phyloP scores from a whole-genome alignment of 805 yeast genomes.

The Kluyveromyces nonfermentans region DNA sequence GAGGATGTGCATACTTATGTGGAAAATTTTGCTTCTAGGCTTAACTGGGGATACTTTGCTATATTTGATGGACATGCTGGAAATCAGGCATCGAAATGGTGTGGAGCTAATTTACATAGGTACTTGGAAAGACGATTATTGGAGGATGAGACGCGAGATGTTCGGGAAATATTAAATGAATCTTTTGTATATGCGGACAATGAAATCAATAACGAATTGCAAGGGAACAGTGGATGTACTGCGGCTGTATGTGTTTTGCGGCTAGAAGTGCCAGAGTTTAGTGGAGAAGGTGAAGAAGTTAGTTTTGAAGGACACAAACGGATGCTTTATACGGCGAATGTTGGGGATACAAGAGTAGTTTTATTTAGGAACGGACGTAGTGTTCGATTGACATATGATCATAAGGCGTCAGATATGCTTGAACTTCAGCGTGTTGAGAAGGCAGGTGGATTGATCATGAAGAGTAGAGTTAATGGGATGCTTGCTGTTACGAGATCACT shows the following conservation, averaged over 20 bases:
- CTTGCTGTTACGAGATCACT: constrained; percentile 88
- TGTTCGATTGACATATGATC: constrained; percentile 79
- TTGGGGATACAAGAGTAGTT: constrained; percentile 85
- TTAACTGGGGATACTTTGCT: constrained; percentile 93
- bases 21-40: constrained; percentile 81
- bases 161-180: constrained; percentile 55
- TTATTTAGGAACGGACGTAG: constrained; percentile 68
- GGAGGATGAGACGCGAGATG: constrained; percentile 39
- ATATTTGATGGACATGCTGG: constrained; percentile 98
- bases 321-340: constrained; percentile 87
- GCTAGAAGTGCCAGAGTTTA: constrained; percentile 53
- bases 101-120: constrained; percentile 77
- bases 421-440: constrained; percentile 70
- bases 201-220: constrained; percentile 46
- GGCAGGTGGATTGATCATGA: constrained; percentile 80
- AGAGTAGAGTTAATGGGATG: constrained; percentile 90
- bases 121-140: constrained; percentile 52
- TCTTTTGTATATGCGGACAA: constrained; percentile 72
- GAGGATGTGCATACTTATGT: constrained; percentile 93
- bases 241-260: constrained; percentile 89
- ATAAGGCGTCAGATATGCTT: constrained; percentile 74
- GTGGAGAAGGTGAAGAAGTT: constrained; percentile 10
- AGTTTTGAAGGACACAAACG: constrained; percentile 43
- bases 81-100: constrained; percentile 84
- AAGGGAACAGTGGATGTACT: constrained; percentile 83